These are phyloP conservation scores for Acacia acuminata DNA, from an alignment of 306 rosid genomes.

Conservation along the genomic window DNA sequence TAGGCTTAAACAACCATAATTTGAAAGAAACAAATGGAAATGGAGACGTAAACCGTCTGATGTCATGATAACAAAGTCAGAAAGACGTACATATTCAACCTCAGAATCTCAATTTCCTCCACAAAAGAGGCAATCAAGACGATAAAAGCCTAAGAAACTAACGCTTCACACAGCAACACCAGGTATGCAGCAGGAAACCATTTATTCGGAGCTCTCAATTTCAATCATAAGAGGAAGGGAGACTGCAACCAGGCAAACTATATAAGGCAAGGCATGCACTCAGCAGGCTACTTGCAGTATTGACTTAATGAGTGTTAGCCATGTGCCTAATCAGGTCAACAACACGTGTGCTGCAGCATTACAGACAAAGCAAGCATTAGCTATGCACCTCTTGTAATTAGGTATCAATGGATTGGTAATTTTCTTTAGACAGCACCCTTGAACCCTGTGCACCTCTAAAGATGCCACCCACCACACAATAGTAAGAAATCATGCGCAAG, in stretches of 20 bases:
- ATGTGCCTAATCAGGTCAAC: conserved; percentile 58
- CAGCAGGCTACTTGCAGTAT: neutral
- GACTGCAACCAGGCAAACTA: neutral
- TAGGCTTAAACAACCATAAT: neutral
- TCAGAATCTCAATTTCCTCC: conserved; percentile 14
- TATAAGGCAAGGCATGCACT: neutral
- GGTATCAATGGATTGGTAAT: neutral
- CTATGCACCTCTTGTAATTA: neutral
- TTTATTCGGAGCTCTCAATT: conserved; percentile 31
- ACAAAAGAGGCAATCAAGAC: conserved; percentile 11
- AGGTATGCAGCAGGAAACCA: neutral
- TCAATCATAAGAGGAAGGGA: neutral
- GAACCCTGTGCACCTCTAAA: neutral
- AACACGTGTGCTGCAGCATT: conserved; percentile 64
- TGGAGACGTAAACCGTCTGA: neutral
- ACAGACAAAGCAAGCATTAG: conserved; percentile 9
- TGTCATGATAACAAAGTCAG: neutral
- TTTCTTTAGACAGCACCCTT: neutral
- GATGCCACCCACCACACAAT: neutral
- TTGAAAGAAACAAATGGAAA: neutral
- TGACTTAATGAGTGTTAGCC: conserved; percentile 33
- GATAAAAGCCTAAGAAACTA: neutral
- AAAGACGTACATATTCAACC: neutral
- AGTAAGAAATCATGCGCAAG: neutral
- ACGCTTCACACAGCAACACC: conserved; percentile 12